Evolutionary conservation across 2,329 filamentous ascomycete species (phyloP), one percentile per base, ranked within the genome.

Genomic region (Teratosphaeria pseudoeucalypti): DNA sequence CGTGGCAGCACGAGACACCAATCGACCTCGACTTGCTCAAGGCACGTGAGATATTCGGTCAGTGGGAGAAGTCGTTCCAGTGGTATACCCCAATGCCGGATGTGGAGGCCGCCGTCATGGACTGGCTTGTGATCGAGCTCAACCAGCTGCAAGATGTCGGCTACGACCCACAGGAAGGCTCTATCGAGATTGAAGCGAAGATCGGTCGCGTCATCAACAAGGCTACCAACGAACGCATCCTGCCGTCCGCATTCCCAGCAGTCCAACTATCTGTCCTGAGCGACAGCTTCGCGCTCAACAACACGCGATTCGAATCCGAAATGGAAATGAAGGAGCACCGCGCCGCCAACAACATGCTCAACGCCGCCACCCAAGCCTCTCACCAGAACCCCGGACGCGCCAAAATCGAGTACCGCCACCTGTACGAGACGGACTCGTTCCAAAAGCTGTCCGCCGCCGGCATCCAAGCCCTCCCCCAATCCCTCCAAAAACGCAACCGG

Each of bases 151-250:
- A 82, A n/a, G 84, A 89, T 64, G 74, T 85, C 57, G 78, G 76
- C 11, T 79, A 85, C 1, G 75, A 80, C 59, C 76, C 79, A 11
- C 80, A 82, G 16, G 85, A 84, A 6, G 86, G 91, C 14, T 82
- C 90, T 61, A 85, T 96, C 57, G 94, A 99, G 74, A 89, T 99
- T 58, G 94, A 99, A 76, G 94, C 91, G 10, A 97, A 97, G 73
- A 79, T 97, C 55, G 94, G 94, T 19, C 87, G 85, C 29, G 80
- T 97, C 14, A 83, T 92, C 60, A 86, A 90, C 71, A 85, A 84
- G 69, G 82, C 86, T 62, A 88, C 84, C 6, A 83, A 87, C 59
- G 79, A 85, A 54, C 82, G 90, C n/a, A 77, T 92, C 29, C 77
- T 81, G 10, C 75, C 92, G 10, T 83, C 84, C 6, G 80, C 94